These are phyloP conservation scores for Penicillium corylophilum DNA, from an alignment of 2,329 filamentous ascomycete genomes.

Conservation along the genomic window DNA sequence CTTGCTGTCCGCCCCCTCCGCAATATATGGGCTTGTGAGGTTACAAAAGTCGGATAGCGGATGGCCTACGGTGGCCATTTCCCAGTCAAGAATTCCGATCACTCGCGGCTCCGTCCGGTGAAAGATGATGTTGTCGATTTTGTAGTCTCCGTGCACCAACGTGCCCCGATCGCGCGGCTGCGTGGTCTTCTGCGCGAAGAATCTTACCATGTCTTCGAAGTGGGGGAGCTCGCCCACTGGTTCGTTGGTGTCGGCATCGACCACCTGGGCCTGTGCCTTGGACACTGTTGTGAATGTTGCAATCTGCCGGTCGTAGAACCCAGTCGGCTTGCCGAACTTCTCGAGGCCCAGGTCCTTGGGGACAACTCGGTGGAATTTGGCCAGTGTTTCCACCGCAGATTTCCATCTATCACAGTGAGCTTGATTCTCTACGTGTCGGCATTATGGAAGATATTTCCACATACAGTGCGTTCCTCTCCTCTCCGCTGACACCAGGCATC, in stretches of 20 bases:
- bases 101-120: conserved; percentile 84
- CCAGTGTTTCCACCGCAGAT: conserved; percentile 78
- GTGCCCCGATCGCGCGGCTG: conserved; percentile 77
- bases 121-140: conserved; percentile 88
- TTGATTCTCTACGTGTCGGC: background rate
- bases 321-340: conserved; percentile 68
- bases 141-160: conserved; percentile 93
- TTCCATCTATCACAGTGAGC: conserved; percentile 61
- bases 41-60: conserved; percentile 89
- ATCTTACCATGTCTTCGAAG: conserved; percentile 74
- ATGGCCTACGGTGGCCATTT: conserved; percentile 98
- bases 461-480: conserved; percentile 70
- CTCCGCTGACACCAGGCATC: conserved; percentile 68
- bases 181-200: conserved; percentile 67
- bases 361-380: conserved; percentile 76
- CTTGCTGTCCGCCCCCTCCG: conserved; percentile 36
- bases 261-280: conserved; percentile 69
- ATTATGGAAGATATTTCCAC: conserved; percentile 22
- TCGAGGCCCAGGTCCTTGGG: conserved; percentile 66
- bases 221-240: conserved; percentile 80
- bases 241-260: conserved; percentile 73
- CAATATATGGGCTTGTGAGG: conserved; percentile 52
- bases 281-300: conserved; percentile 79
- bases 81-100: conserved; percentile 95
- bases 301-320: conserved; percentile 85